Conservation (phyloP, 768 basidiomycete species). For the Tulasnella calospora region DNA sequence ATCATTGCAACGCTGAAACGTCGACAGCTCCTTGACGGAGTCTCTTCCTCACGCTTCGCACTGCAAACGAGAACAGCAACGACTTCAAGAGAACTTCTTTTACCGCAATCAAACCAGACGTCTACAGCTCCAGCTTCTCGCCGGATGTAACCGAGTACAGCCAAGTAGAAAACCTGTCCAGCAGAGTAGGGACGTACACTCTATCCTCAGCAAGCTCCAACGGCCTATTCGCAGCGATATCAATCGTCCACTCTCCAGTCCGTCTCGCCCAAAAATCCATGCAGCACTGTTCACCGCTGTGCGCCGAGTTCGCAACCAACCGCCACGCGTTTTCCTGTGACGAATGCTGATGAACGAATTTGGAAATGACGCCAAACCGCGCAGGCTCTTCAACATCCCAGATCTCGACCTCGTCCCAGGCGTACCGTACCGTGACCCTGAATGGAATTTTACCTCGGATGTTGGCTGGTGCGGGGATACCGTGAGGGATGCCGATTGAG, state of each 20-base stretch:
- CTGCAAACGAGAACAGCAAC: background rate
- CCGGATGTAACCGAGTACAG: background rate
- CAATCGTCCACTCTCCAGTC: background rate
- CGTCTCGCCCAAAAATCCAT: background rate
- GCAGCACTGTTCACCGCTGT: background rate
- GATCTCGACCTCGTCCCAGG: background rate
- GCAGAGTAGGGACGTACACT: background rate
- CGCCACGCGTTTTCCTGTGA: background rate
- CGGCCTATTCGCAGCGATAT: constrained; percentile 5
- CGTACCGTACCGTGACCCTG: background rate
- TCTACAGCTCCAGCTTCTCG: background rate
- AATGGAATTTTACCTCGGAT: background rate
- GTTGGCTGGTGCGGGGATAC: background rate
- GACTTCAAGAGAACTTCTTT: background rate
- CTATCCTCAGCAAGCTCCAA: background rate
- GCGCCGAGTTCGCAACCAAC: background rate
- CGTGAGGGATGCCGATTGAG: background rate
- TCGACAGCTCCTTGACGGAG: too few species aligned
- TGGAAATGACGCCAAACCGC: background rate
- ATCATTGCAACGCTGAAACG: too few species aligned
- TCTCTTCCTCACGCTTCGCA: too few species aligned
- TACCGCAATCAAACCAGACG: background rate
- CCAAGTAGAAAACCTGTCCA: background rate
- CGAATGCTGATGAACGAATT: background rate
- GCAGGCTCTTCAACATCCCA: background rate